Conservation (phyloP, 2,329 filamentous ascomycete genomes). For the Claviceps quebecensis region DNA sequence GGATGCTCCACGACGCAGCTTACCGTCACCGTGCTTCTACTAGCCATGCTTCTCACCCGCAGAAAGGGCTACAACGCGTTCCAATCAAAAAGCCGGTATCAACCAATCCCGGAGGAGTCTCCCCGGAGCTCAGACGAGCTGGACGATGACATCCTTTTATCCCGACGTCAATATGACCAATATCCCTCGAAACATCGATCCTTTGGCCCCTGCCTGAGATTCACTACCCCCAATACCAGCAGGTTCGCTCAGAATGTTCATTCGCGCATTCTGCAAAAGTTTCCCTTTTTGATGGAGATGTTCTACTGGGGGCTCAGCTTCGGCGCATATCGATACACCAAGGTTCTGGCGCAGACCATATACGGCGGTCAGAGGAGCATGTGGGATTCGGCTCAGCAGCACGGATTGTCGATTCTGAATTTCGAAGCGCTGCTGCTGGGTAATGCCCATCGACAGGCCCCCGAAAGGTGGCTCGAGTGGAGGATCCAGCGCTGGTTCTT, state of each 20-base stretch:
- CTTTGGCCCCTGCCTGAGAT: conserved; percentile 10
- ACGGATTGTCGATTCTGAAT: conserved; percentile 4
- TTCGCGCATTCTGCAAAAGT: conserved; percentile 48
- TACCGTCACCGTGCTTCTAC: conserved; percentile 23
- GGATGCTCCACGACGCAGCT: conserved; percentile 13
- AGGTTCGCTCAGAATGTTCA: conserved; percentile 45
- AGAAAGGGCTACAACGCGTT: conserved; percentile 22
- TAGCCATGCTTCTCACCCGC: conserved; percentile 23
- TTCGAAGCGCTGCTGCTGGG: conserved; percentile 6
- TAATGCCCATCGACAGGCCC: conserved; percentile 4
- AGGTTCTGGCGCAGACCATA: conserved; percentile 6
- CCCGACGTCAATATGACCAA: conserved; percentile 3
- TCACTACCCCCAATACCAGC: conserved; percentile 47
- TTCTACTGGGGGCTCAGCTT: conserved; percentile 50
- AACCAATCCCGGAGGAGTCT: conserved; percentile 12
- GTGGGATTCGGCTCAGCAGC: conserved; percentile 25
- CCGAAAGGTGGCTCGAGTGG: conserved; percentile 8
- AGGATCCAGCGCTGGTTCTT: conserved; percentile 43
- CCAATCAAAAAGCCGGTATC: conserved; percentile 9
- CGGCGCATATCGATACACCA: conserved; percentile 6
- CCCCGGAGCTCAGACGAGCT: conserved; percentile 13
- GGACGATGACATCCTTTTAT: conserved; percentile 2
- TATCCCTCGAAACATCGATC: conserved; percentile 9
- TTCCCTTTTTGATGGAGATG: conserved; percentile 59
- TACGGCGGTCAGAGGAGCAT: conserved; percentile 7